These are phyloP conservation scores for Nothophoma quercina DNA, from an alignment of 2,329 filamentous ascomycete genomes.

Conservation along the genomic window DNA sequence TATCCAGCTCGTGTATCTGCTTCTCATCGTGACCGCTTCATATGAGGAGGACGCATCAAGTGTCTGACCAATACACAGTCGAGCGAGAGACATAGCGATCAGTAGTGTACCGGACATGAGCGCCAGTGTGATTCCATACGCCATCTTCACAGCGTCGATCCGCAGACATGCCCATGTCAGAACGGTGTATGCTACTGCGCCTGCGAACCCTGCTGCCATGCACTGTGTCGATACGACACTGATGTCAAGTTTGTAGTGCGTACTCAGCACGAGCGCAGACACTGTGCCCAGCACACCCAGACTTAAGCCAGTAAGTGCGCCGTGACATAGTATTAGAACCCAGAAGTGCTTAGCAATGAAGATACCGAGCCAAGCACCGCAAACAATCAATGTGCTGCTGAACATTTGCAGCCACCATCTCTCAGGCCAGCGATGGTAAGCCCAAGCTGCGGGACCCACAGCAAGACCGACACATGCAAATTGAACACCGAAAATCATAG, in stretches of 20 bases:
- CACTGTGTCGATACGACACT: conserved; percentile 48
- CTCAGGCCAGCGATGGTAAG: conserved; percentile 14
- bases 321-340: conserved; percentile 17
- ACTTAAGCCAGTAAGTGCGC: conserved; percentile 20
- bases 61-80: not conserved
- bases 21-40: not conserved
- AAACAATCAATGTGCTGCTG: not conserved
- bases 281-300: conserved; percentile 27
- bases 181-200: conserved; percentile 22
- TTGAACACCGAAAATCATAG: conserved; percentile 21
- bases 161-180: conserved; percentile 10
- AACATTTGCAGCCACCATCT: conserved; percentile 11
- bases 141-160: not conserved
- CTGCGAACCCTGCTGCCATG: conserved; percentile 23
- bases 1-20: not conserved
- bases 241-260: conserved; percentile 33
- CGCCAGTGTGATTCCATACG: not conserved
- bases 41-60: not conserved
- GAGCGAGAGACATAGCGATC: conserved; percentile 14
- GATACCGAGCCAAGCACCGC: not conserved
- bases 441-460: not conserved
- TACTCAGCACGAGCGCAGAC: conserved; percentile 22
- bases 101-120: conserved; percentile 17
- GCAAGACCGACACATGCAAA: conserved; percentile 24
- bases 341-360: not conserved